These are phyloP conservation scores for Heimioporus sp. DNA, from an alignment of 768 basidiomycete species.

Conservation along the genomic window DNA sequence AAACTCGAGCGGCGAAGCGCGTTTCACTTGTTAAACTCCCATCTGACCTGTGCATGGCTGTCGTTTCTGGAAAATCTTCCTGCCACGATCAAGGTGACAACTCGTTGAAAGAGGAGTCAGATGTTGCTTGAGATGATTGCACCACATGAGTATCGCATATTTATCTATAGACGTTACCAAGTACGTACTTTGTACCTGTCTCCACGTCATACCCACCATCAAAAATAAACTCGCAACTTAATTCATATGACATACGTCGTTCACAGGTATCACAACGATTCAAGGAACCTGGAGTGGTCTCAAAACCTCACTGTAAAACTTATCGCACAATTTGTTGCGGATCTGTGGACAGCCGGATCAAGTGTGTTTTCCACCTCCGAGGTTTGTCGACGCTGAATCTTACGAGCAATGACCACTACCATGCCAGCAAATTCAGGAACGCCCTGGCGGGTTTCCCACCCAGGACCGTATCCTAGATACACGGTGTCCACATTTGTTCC, in stretches of 20 bases:
- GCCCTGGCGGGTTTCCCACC: slow-evolving; percentile 3
- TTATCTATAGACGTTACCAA: slow-evolving; percentile 5
- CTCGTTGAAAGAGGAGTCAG: slow-evolving; percentile 9
- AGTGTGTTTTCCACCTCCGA: too few relatives aligned
- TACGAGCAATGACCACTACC: too few relatives aligned
- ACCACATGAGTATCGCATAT: slow-evolving; percentile 1
- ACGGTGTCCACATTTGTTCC: slow-evolving; percentile 2
- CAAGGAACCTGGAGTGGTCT: too few relatives aligned
- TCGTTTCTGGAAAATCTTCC: slow-evolving; percentile 18
- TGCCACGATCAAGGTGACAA: slow-evolving; percentile 1
- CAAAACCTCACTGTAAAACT: too few relatives aligned
- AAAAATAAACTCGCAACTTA: slow-evolving; percentile 1
- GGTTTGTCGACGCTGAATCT: too few relatives aligned
- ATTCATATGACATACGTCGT: neutral
- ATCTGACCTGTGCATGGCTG: slow-evolving; percentile 41
- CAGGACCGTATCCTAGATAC: slow-evolving; percentile 14
- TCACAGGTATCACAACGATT: neutral
- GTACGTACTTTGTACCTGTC: slow-evolving; percentile 4
- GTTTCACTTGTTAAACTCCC: slow-evolving; percentile 80
- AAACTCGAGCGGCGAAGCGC: slow-evolving; percentile 80
- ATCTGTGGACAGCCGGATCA: too few relatives aligned
- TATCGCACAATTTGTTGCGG: too few relatives aligned
- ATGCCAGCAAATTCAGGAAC: too few relatives aligned
- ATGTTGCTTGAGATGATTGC: neutral
- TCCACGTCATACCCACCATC: neutral